Evolutionary conservation across 345 rosid species (phyloP).

Genomic region (Populus davidiana): DNA sequence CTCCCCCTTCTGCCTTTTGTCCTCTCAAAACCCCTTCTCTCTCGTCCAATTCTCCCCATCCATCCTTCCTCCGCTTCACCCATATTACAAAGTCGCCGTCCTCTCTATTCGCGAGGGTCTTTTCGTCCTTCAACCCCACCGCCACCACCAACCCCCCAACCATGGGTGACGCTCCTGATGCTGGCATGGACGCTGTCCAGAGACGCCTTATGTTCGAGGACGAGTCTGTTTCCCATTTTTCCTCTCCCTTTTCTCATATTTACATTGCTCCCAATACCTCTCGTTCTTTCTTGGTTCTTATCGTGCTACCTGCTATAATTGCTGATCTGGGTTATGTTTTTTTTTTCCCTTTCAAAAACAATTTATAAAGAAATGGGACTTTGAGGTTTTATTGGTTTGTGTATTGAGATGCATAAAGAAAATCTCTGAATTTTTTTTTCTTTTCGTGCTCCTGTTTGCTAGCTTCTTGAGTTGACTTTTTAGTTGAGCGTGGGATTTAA

Average conservation of each 20-base stretch:
- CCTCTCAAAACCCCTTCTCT: neutral
- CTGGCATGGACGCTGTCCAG: slow-evolving; percentile 97
- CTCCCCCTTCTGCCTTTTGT: slow-evolving; percentile 9
- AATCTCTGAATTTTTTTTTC: too few relatives aligned
- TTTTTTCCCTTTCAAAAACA: neutral
- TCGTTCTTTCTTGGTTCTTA: neutral
- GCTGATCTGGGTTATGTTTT: neutral
- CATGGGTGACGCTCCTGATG: slow-evolving; percentile 56
- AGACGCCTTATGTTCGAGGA: slow-evolving; percentile 98
- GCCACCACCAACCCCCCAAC: slow-evolving; percentile 22
- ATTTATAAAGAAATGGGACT: too few relatives aligned
- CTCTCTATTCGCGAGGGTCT: slow-evolving; percentile 16
- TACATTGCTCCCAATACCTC: neutral
- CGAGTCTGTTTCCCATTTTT: slow-evolving; percentile 44
- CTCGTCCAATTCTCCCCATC: slow-evolving; percentile 15
- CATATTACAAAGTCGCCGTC: neutral
- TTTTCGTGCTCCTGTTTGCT: too few relatives aligned
- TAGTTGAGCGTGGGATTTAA: too few relatives aligned
- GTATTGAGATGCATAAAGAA: neutral
- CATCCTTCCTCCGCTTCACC: slow-evolving; percentile 2
- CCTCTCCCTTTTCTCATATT: neutral
- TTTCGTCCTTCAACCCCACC: slow-evolving; percentile 18
- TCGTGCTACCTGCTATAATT: neutral
- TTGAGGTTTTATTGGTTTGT: too few relatives aligned
- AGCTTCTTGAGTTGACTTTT: too few relatives aligned